These are phyloP conservation scores for Wakefieldia striispora DNA, from an alignment of 768 basidiomycete genomes.

Conservation along the genomic window DNA sequence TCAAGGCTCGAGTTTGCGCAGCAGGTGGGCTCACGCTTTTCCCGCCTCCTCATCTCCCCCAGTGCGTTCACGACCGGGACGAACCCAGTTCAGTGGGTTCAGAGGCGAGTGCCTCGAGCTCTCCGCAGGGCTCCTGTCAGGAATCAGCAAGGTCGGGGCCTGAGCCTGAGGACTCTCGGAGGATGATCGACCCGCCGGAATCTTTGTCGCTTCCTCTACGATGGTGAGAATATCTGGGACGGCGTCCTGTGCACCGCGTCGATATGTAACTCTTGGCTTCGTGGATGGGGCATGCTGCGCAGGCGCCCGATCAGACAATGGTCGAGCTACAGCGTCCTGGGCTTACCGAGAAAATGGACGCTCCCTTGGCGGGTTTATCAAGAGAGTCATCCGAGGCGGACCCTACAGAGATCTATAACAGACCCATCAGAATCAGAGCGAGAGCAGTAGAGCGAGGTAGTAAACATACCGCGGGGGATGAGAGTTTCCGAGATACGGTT, in stretches of 20 bases:
- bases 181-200: neutral
- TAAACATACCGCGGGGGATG: neutral
- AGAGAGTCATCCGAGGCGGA: neutral
- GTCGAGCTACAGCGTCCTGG: neutral
- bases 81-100: slow-evolving; percentile 1
- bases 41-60: neutral
- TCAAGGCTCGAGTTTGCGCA: too few species aligned
- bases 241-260: neutral
- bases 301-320: neutral
- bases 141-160: neutral
- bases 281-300: neutral
- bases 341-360: neutral
- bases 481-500: neutral
- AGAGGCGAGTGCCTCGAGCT: neutral
- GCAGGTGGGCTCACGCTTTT: neutral
- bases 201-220: slow-evolving; percentile 6
- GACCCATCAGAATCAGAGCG: neutral
- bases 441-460: neutral
- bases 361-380: neutral
- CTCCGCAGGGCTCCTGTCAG: neutral
- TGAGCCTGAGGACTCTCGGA: neutral
- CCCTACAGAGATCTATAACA: neutral
- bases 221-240: slow-evolving; percentile 4
- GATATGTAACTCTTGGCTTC: neutral
- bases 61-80: neutral